Conservation (phyloP, 192 early-diverging fungal genomes). For the Glomus cerebriforme region DNA sequence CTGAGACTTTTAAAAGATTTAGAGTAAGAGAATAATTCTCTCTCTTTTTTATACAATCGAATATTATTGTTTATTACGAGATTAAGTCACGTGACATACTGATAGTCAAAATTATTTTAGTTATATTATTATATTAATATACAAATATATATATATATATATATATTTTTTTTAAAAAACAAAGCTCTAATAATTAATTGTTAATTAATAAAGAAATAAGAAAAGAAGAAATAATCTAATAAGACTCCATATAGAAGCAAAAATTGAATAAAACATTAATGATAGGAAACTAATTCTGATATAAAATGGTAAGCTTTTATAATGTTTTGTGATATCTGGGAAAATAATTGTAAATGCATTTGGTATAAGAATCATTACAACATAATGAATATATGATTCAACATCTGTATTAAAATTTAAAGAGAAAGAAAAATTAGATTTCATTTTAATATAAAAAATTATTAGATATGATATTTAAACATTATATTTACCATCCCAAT, state of each 20-base stretch:
- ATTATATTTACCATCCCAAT: not conserved
- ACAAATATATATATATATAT: not conserved
- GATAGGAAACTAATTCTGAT: conserved; percentile 7
- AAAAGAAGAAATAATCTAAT: not conserved
- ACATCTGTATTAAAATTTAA: not conserved
- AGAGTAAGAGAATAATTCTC: no score
- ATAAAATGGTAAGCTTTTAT: conserved; percentile 12
- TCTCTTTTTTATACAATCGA: no score
- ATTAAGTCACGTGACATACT: no score
- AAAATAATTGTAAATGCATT: not conserved
- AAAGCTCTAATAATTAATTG: not conserved
- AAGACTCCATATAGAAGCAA: not conserved
- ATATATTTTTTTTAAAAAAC: no score
- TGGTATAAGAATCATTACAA: conserved; percentile 8
- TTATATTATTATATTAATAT: not conserved
- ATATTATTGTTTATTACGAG: no score
- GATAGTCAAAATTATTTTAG: no score
- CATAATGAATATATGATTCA: not conserved
- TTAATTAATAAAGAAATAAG: not conserved
- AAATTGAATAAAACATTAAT: not conserved
- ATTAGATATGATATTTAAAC: not conserved
- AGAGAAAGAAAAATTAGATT: not conserved
- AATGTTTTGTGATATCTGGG: not conserved
- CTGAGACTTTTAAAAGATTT: no score
- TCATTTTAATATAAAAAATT: not conserved